phyloP scores from a whole-genome alignment of 2,329 filamentous ascomycete species.

The Sporothrix brasiliensis region DNA sequence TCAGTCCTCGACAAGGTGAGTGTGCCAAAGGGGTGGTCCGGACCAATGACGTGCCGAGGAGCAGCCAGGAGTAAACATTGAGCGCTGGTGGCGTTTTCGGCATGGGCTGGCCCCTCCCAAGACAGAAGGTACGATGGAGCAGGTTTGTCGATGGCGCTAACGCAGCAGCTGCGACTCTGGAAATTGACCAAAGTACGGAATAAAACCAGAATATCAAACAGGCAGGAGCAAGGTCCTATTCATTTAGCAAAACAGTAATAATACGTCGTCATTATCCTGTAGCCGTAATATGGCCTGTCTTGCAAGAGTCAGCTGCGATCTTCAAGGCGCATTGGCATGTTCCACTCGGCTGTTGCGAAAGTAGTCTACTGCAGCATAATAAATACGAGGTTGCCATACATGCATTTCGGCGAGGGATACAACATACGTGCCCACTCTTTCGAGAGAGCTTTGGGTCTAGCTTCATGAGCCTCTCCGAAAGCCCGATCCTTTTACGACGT shows the following conservation, averaged over 20 bases:
- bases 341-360: constrained; percentile 15
- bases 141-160: constrained; percentile 27
- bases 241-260: too few species aligned
- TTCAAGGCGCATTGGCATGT: not conserved
- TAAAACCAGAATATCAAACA: not conserved
- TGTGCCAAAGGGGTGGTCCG: not conserved
- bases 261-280: too few species aligned
- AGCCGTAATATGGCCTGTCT: too few species aligned
- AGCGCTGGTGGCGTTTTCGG: constrained; percentile 7
- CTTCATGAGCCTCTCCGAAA: not conserved
- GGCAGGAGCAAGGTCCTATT: constrained; percentile 1
- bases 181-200: not conserved
- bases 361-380: not conserved
- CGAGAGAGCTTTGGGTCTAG: not conserved
- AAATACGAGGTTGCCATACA: constrained; percentile 16
- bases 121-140: constrained; percentile 5
- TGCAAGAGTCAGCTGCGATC: too few species aligned
- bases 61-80: constrained; percentile 37
- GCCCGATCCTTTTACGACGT: constrained; percentile 22
- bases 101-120: constrained; percentile 8
- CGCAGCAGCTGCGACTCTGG: constrained; percentile 15
- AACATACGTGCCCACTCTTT: not conserved
- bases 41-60: constrained; percentile 34
- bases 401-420: not conserved
- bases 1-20: not conserved